Evolutionary conservation across 2,329 filamentous ascomycete genomes (phyloP).

Genomic region (Pseudogymnoascus sp.): DNA sequence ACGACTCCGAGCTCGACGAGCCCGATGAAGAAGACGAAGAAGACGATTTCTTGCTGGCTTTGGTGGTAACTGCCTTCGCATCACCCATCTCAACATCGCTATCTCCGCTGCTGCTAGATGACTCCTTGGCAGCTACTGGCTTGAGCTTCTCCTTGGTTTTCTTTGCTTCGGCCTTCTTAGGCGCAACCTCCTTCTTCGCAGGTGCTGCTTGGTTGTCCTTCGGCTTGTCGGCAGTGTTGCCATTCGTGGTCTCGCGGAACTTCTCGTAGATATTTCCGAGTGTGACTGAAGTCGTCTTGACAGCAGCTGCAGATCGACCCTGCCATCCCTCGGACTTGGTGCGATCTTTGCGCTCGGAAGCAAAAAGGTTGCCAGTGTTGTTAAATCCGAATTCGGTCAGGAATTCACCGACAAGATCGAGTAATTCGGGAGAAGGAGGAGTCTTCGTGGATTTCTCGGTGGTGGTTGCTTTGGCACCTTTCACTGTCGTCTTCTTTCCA

Average conservation of each 20-base stretch:
- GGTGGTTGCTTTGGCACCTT: slow-evolving; percentile 4
- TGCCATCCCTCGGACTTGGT: slow-evolving; percentile 40
- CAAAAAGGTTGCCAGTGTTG: slow-evolving; percentile 55
- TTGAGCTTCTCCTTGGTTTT: slow-evolving; percentile 23
- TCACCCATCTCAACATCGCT: slow-evolving; percentile 34
- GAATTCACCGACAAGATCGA: slow-evolving; percentile 62
- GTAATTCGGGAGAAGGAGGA: slow-evolving; percentile 52
- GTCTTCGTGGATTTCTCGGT: slow-evolving; percentile 22
- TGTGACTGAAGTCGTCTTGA: slow-evolving; percentile 26
- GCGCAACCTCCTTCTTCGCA: slow-evolving; percentile 21
- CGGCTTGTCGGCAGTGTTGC: slow-evolving; percentile 11
- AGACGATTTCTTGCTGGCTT: slow-evolving; percentile 30
- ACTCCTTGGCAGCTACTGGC: slow-evolving; percentile 19
- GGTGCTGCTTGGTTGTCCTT: background rate
- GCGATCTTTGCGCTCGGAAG: slow-evolving; percentile 50
- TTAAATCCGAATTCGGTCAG: slow-evolving; percentile 60
- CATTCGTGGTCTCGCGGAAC: slow-evolving; percentile 31
- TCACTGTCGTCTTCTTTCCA: slow-evolving; percentile 15
- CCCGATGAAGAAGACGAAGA: slow-evolving; percentile 34
- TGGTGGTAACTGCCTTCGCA: slow-evolving; percentile 28
- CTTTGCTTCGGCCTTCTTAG: slow-evolving; percentile 27
- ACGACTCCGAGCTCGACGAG: slow-evolving; percentile 35
- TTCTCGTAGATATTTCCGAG: slow-evolving; percentile 34
- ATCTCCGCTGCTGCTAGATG: slow-evolving; percentile 33
- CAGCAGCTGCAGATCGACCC: slow-evolving; percentile 8